Evolutionary conservation across 2,329 filamentous ascomycete genomes (phyloP), one percentile per base, ranked within the genome.

Genomic region (Mariannaea sp.): DNA sequence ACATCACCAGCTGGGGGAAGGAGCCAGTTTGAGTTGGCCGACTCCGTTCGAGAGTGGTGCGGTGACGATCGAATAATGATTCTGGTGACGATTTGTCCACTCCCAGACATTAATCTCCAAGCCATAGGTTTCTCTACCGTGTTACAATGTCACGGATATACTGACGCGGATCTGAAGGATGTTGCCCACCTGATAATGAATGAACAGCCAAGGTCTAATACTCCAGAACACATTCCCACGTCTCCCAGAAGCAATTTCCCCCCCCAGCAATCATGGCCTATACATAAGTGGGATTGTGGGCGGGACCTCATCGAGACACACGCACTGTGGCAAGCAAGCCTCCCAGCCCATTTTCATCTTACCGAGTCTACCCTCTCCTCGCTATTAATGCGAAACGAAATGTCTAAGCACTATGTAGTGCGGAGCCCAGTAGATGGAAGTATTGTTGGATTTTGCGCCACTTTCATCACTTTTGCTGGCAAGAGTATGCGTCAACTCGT

Each of bases 391-490:
- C 76, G 81, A 35, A 77, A 80, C 49, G 82, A 81, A 32, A 85
- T 82, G 56, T 75, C 77, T 7, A 80, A 79, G 71, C 81, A 85
- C 66, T 82, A 81, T 57, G 71, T 83, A 24, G 80, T 84, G 22
- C 76, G 77, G 42, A 74, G 80, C n/a, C 74, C 77, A 2, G 67
- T 66, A 9, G 67, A 66, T 7, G 50, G 52, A 8, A 71, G 74
- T 29, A 60, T 81, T 19, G 64, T 85, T 30, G 83, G 82, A 0
- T 85, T 85, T 56, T 85, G 82, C 61, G 81, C 82, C 8, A 84
- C 82, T 7, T 85, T 81, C 62, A 80, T 81, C 24, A 82, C 79
- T 4, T 84, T 81, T 65, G 75, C 78, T 39, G 79, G 83, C 57
- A 77, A 76, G 56, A 77, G 73, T 32, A 76, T 74, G 16, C 78